Base-by-base conservation (phyloP, 257 asterid species). In the Penstemon barbatus region DNA sequence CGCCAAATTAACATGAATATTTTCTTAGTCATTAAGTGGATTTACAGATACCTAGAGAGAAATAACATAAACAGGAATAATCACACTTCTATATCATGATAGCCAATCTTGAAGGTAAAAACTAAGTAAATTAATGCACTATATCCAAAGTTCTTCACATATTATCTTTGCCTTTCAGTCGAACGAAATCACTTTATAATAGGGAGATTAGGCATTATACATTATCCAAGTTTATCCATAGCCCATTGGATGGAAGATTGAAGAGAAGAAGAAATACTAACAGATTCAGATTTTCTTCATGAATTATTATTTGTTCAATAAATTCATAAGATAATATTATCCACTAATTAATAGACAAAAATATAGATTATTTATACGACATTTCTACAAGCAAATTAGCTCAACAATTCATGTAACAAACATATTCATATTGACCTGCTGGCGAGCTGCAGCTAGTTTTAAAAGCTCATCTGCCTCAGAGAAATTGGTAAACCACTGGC, bases 381-480 rank as follows among this genome's bases (percentile, higher is more conserved):
- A 57, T 54, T 40, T 54, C 46, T 42, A 41, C 7, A 10, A 70
- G 8, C 39, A 73, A 18, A 50, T 43, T 19, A 65, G 54, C 73
- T 43, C 19, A 61, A 41, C 44, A 73, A 25, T 63, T 48, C 15
- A 44, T 64, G 12, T 12, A 65, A 59, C 15, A 74, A 49, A 59
- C 60, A 68, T 36, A 66, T 38, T 70, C 54, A 58, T 61, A 74
- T 65, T 69, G 50, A 92, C 98, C 96, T 93, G 95, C 78, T 90
- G 96, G 49, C 96, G 91, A 72, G 97, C 97, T 57, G 95, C 94
- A 56, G 95, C 95, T 66, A 93, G 95, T 76, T 87, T 84, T 80
- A 93, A 80, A 71, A 93, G 83, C 81, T 88, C 98, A 72, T 88
- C 98, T 40, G 97, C 97, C 82, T 90, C 97, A 0, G 98, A 90